Percentiles rank a stretch among this genome's conserved stretches.
These are phyloP conservation scores for Hortiboletus flavorubellus DNA, from an alignment of 768 basidiomycete genomes.

Conservation along the genomic window DNA sequence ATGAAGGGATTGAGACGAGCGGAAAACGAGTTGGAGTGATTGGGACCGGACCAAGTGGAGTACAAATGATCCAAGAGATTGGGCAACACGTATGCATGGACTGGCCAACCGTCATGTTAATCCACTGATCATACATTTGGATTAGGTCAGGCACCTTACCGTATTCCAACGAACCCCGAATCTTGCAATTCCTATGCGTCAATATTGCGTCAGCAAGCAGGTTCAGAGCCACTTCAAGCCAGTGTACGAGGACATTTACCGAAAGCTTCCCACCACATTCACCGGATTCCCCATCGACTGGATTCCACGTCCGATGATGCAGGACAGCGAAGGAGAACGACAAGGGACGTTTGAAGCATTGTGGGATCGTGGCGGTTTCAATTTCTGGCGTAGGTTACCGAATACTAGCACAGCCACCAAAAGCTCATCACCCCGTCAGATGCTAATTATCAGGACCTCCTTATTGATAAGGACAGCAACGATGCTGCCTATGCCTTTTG, in stretches of 20 bases:
- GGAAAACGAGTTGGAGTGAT: constrained; percentile 17
- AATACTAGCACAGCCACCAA: no score
- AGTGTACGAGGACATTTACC: constrained; percentile 6
- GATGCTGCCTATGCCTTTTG: constrained; percentile 6
- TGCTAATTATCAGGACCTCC: constrained; percentile 7
- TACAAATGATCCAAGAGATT: constrained; percentile 15
- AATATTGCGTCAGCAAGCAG: constrained; percentile 7
- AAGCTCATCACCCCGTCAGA: background rate
- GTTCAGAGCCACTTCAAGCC: constrained; percentile 11
- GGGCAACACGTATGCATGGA: constrained; percentile 5
- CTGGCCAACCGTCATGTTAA: background rate
- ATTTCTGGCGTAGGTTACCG: constrained; percentile 8
- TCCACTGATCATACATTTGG: background rate
- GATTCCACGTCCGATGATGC: constrained; percentile 7
- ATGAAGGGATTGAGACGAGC: constrained; percentile 10
- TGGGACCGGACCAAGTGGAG: constrained; percentile 15
- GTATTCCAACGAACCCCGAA: constrained; percentile 20
- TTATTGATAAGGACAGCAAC: background rate
- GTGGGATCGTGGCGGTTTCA: constrained; percentile 9
- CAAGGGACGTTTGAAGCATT: constrained; percentile 1
- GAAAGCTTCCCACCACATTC: constrained; percentile 1
- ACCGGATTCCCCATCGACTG: background rate
- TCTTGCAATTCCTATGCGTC: constrained; percentile 10
- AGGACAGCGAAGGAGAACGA: constrained; percentile 12
- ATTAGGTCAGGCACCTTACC: constrained; percentile 6